Percentiles rank a stretch among this genome's conserved stretches.
Conservation (phyloP, 305 asterid species). For the Solanum aculeatissimum region DNA sequence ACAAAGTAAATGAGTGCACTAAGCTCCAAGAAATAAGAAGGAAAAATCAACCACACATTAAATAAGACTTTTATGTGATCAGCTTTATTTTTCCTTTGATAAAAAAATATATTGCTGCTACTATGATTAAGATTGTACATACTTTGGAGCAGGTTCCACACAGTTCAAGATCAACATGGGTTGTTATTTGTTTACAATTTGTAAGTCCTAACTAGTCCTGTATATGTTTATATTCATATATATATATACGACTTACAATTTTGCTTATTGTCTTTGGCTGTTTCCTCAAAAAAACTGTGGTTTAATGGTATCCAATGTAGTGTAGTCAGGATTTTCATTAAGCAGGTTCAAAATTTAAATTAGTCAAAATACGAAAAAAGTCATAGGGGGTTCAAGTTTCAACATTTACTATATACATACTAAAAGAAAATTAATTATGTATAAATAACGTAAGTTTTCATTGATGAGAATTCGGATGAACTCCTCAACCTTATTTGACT, state of each 20-base stretch:
- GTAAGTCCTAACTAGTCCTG: not conserved
- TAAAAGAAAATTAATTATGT: too few species aligned
- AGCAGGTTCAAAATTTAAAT: not conserved
- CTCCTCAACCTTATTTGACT: not conserved
- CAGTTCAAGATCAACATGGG: not conserved
- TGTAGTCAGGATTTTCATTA: not conserved
- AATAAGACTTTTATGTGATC: not conserved
- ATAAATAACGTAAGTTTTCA: too few species aligned
- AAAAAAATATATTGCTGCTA: not conserved
- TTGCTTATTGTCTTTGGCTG: not conserved
- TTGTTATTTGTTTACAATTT: not conserved
- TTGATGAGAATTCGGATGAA: not conserved
- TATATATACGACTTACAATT: not conserved
- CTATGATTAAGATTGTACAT: not conserved
- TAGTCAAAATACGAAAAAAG: not conserved
- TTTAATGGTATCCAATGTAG: not conserved
- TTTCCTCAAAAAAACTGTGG: not conserved
- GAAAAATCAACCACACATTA: not conserved
- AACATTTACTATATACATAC: not conserved
- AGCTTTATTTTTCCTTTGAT: not conserved
- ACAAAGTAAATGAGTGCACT: not conserved
- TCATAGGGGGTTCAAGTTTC: not conserved
- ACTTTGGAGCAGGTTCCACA: not conserved
- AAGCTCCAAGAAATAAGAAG: not conserved
- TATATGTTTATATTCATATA: not conserved